phyloP scores from a whole-genome alignment of 1,284 basidiomycete genomes.

The Boletus smithii region DNA sequence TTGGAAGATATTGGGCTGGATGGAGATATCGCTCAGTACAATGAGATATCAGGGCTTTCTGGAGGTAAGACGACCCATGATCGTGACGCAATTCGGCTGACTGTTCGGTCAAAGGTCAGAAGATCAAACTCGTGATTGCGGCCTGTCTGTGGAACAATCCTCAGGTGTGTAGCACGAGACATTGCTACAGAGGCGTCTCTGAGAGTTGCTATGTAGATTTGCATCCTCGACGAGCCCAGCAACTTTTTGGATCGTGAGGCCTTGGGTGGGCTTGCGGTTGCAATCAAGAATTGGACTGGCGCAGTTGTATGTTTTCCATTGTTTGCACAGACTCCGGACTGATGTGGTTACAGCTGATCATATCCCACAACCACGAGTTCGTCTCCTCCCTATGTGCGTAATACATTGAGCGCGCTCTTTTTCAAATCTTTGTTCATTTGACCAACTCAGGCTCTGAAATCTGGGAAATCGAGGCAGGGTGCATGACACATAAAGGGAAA shows the following conservation, averaged over 20 bases:
- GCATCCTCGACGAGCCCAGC: slow-evolving; percentile 90
- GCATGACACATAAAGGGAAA: slow-evolving; percentile 87
- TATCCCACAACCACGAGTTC: slow-evolving; percentile 95
- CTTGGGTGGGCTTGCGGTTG: slow-evolving; percentile 89
- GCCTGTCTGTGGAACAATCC: slow-evolving; percentile 95
- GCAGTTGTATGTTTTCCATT: slow-evolving; percentile 66
- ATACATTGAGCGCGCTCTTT: slow-evolving; percentile 13
- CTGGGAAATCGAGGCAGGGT: slow-evolving; percentile 78
- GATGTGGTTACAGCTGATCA: slow-evolving; percentile 69
- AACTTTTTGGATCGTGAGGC: slow-evolving; percentile 95
- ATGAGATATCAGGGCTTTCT: slow-evolving; percentile 88
- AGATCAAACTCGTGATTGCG: slow-evolving; percentile 96
- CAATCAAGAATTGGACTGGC: slow-evolving; percentile 95
- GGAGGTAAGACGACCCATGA: slow-evolving; percentile 53
- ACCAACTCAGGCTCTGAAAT: slow-evolving; percentile 65
- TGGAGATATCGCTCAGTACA: slow-evolving; percentile 96
- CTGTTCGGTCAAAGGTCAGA: slow-evolving; percentile 64
- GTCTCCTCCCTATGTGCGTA: slow-evolving; percentile 80
- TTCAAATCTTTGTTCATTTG: slow-evolving; percentile 17
- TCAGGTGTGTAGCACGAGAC: slow-evolving; percentile 49
- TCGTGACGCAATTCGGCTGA: slow-evolving; percentile 15
- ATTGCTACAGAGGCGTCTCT: background rate
- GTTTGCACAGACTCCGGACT: slow-evolving; percentile 19
- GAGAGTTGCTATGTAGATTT: slow-evolving; percentile 45
- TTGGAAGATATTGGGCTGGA: slow-evolving; percentile 94